Conservation (phyloP, 1,284 basidiomycete genomes). For the Acaromyces ingoldii region DNA sequence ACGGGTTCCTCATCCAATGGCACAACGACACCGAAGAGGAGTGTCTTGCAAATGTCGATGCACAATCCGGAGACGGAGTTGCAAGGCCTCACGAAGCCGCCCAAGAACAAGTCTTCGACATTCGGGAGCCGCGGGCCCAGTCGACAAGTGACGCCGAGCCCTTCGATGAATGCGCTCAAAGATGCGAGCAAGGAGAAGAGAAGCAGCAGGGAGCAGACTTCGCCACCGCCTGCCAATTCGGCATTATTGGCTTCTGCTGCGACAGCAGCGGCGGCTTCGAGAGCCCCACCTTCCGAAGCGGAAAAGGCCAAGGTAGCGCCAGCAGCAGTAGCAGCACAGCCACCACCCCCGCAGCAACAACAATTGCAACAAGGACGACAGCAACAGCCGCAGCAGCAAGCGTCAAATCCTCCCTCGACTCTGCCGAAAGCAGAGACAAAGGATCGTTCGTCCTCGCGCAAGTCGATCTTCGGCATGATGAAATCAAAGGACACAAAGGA, state of each 20-base stretch:
- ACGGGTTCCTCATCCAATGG: too few relatives aligned
- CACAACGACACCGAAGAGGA: slow-evolving; percentile 4
- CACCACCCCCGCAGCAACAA: too few relatives aligned
- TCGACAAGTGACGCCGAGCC: slow-evolving; percentile 22
- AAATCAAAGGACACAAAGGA: too few relatives aligned
- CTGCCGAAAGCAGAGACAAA: too few relatives aligned
- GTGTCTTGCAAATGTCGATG: slow-evolving; percentile 39
- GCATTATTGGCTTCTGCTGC: background rate
- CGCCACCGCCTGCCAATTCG: background rate
- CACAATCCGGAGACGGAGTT: slow-evolving; percentile 33
- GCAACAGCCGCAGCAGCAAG: too few relatives aligned
- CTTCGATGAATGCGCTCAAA: slow-evolving; percentile 18
- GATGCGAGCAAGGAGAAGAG: slow-evolving; percentile 10
- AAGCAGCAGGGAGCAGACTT: background rate
- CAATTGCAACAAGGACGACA: too few relatives aligned
- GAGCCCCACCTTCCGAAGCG: too few relatives aligned
- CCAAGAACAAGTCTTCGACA: slow-evolving; percentile 21
- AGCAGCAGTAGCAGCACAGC: background rate
- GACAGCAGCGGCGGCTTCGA: background rate
- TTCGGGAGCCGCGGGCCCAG: slow-evolving; percentile 31
- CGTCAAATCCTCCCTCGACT: too few relatives aligned
- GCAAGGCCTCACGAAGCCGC: slow-evolving; percentile 33
- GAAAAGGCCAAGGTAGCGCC: background rate
- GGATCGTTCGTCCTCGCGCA: too few relatives aligned
- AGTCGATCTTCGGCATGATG: too few relatives aligned